Evolutionary conservation across 2,329 filamentous ascomycete species (phyloP), one percentile per base, ranked within the genome.

Genomic region (Aspergillus ochraceoroseus): DNA sequence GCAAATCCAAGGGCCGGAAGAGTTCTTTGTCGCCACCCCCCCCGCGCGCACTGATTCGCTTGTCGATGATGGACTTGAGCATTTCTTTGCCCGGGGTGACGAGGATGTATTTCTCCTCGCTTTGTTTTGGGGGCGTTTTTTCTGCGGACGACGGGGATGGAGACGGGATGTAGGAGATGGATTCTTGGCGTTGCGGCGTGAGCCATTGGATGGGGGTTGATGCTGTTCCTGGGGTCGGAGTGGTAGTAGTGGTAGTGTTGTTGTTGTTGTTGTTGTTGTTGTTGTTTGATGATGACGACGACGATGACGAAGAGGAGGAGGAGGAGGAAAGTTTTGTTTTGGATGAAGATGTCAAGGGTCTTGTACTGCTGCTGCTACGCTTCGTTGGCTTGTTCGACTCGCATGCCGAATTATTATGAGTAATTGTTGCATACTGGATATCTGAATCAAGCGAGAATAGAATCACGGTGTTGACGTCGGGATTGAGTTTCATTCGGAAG

Each of bases 401-500:
- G 18, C n/a, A n/a, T 11, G 13, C 25, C 7, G 8, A 9, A 3
- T 8, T 17, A 15, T 30, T n/a, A 32, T 47, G 48, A 26, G 47
- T 47, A 12, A 58, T 33, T 5, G 48, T 52, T 3, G 50, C 43
- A 33, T 55, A 59, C 23, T 50, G 48, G 26, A 60, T 54, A 32
- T 58, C 54, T 3, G 51, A 45, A 31, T 59, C 56, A 6, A 46
- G 37, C 7, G 56, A 56, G 33, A 61, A 61, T 7, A 61, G 41
- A n/a, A 61, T 47, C 5, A 56, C 32, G 5, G 56, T 61, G 38
- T 61, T 61, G 14, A 52, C 49, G 7, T 43, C 29, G 2, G 49
- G 44, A 32, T 52, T 59, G 30, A 61, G 45, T 25, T 56, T 58
- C 57, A 61, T 59, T 13, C 57, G 54, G 41, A 61, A 57, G 3